These are phyloP conservation scores for Saccharum hybrid DNA, from an alignment of 202 grass and related monocot genomes.

Conservation along the genomic window DNA sequence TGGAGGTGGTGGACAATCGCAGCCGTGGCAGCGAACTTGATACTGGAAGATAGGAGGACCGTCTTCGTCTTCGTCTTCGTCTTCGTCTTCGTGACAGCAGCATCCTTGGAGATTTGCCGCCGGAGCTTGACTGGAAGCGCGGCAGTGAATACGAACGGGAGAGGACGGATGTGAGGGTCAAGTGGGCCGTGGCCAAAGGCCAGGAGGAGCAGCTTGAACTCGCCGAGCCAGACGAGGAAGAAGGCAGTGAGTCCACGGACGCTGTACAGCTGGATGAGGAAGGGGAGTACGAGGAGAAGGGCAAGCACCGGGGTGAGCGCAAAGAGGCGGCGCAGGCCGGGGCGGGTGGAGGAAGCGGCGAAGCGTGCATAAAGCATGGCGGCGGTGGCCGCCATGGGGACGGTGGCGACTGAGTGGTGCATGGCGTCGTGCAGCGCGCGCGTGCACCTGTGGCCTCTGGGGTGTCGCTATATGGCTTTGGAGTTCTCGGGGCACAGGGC, in stretches of 20 bases:
- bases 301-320: conserved; percentile 50
- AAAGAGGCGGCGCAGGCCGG: conserved; percentile 44
- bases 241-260: conserved; percentile 49
- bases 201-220: conserved; percentile 70
- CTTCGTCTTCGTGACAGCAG: neutral
- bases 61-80: neutral
- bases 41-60: neutral
- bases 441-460: neutral
- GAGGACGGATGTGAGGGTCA: conserved; percentile 29
- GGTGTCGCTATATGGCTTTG: neutral
- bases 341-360: neutral
- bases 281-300: conserved; percentile 46
- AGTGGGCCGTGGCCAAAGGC: conserved; percentile 58
- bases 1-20: conserved; percentile 21
- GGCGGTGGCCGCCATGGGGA: neutral
- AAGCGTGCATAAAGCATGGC: neutral
- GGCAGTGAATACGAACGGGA: conserved; percentile 56
- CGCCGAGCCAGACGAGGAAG: conserved; percentile 59
- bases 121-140: conserved; percentile 63
- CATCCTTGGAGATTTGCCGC: too few relatives aligned
- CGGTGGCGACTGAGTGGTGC: conserved; percentile 7
- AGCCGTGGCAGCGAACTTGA: conserved; percentile 25
- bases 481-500: too few relatives aligned
- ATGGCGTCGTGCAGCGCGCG: conserved; percentile 6
- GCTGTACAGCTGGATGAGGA: conserved; percentile 31